Evolutionary conservation across 2,329 filamentous ascomycete species (phyloP).

Genomic region (Ascochyta koolunga): DNA sequence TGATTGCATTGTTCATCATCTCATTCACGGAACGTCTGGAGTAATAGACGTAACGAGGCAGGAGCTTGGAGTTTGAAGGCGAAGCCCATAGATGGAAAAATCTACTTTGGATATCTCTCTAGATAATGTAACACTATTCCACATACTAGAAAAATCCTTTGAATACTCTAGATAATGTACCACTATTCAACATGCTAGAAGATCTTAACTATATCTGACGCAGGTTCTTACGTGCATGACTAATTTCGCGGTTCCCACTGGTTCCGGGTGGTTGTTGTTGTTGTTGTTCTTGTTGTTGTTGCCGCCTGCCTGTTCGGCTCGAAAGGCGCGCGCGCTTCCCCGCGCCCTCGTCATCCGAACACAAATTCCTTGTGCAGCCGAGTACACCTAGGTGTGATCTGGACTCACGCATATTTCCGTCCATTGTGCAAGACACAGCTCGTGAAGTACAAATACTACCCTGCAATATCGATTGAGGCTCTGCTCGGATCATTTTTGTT

Average conservation of each 20-base stretch:
- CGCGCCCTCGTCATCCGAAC: slow-evolving; percentile 9
- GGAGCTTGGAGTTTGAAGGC: slow-evolving; percentile 16
- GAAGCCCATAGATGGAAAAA: slow-evolving; percentile 20
- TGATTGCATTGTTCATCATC: slow-evolving; percentile 1
- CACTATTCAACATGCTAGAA: background rate
- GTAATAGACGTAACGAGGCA: slow-evolving; percentile 24
- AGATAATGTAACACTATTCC: slow-evolving; percentile 16
- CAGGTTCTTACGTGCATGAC: background rate
- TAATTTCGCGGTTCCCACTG: slow-evolving; percentile 6
- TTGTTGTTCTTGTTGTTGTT: no score
- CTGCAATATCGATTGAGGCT: slow-evolving; percentile 6
- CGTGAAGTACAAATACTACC: slow-evolving; percentile 11
- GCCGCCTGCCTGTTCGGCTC: slow-evolving; percentile 5
- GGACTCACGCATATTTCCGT: no score
- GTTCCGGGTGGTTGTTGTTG: no score
- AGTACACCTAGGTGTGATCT: background rate
- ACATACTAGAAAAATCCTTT: slow-evolving; percentile 5
- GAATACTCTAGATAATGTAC: slow-evolving; percentile 13
- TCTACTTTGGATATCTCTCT: slow-evolving; percentile 4
- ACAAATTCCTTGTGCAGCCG: background rate
- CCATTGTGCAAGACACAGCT: no score
- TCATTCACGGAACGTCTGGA: slow-evolving; percentile 13
- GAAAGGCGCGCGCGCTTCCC: slow-evolving; percentile 3
- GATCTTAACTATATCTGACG: background rate
- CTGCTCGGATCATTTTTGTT: slow-evolving; percentile 4